Percentiles rank a stretch among this genome's conserved stretches.
phyloP scores from a whole-genome alignment of 2,329 filamentous ascomycete species.

The Botryosphaeria dothidea region DNA sequence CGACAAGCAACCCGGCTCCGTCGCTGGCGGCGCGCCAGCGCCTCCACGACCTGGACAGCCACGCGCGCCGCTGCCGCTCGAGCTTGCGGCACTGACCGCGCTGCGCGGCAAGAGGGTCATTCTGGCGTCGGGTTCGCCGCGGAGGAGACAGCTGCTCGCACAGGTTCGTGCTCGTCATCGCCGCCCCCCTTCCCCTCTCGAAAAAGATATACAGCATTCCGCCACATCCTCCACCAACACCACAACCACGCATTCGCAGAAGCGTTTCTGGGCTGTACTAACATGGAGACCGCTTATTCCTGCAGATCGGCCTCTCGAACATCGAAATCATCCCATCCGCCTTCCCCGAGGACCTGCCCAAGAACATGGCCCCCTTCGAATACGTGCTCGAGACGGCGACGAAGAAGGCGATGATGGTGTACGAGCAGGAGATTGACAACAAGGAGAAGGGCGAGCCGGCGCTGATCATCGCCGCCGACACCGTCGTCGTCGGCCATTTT shows the following conservation, averaged over 20 bases:
- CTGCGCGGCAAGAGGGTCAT: constrained; percentile 80
- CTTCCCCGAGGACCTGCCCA: constrained; percentile 82
- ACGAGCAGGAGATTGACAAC: constrained; percentile 59
- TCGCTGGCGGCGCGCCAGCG: constrained; percentile 24
- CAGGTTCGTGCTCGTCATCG: constrained; percentile 52
- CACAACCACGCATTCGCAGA: not conserved
- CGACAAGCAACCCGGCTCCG: constrained; percentile 25
- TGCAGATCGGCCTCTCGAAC: constrained; percentile 73
- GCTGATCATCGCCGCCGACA: constrained; percentile 87
- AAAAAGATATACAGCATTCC: not conserved
- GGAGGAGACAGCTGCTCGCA: constrained; percentile 77
- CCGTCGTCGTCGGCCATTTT: constrained; percentile 74
- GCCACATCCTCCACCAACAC: not conserved
- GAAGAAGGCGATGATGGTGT: constrained; percentile 79
- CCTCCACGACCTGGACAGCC: constrained; percentile 40
- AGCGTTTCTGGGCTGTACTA: not conserved
- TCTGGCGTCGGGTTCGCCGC: constrained; percentile 85
- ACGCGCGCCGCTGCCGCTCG: constrained; percentile 65
- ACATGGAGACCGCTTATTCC: not conserved
- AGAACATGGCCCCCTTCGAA: constrained; percentile 77
- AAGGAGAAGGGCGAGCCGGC: constrained; percentile 67
- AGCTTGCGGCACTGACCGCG: constrained; percentile 75
- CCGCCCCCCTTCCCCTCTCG: not conserved
- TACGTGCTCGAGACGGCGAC: constrained; percentile 88
- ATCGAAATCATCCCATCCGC: constrained; percentile 83